Percentiles rank a stretch among this genome's conserved stretches.
phyloP scores from a whole-genome alignment of 2,329 filamentous ascomycete species.

The Lasiodiplodia hormozganensis region DNA sequence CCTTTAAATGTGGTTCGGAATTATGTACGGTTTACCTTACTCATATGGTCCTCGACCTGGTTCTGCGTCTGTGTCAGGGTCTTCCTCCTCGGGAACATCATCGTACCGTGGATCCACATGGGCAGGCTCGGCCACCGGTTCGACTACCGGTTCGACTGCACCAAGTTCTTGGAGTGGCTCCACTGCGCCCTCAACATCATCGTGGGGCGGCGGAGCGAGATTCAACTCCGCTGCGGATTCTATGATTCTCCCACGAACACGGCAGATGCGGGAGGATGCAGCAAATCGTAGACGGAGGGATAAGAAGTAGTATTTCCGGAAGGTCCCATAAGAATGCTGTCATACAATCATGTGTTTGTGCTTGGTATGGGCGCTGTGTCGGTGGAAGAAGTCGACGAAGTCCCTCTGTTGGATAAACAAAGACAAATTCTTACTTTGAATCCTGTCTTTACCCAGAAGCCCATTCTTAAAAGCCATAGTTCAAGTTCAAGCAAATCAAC shows the following conservation, averaged over 20 bases:
- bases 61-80: neutral
- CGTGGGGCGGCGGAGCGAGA: constrained; percentile 10
- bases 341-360: neutral
- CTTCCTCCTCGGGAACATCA: neutral
- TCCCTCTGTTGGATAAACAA: neutral
- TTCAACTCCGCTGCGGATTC: neutral
- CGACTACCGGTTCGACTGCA: neutral
- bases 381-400: neutral
- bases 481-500: neutral
- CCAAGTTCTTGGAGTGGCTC: neutral
- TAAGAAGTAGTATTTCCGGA: neutral
- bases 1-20: neutral
- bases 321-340: neutral
- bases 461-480: neutral
- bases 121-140: neutral
- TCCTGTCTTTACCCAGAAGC: neutral
- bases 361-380: neutral
- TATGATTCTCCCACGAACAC: neutral
- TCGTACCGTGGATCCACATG: neutral
- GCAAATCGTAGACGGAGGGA: neutral
- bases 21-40: neutral
- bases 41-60: neutral
- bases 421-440: neutral
- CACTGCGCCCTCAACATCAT: constrained; percentile 8
- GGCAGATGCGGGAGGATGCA: neutral